These are phyloP conservation scores for Fabrea salina DNA, from an alignment of 169 alveolate genomes.

Conservation along the genomic window DNA sequence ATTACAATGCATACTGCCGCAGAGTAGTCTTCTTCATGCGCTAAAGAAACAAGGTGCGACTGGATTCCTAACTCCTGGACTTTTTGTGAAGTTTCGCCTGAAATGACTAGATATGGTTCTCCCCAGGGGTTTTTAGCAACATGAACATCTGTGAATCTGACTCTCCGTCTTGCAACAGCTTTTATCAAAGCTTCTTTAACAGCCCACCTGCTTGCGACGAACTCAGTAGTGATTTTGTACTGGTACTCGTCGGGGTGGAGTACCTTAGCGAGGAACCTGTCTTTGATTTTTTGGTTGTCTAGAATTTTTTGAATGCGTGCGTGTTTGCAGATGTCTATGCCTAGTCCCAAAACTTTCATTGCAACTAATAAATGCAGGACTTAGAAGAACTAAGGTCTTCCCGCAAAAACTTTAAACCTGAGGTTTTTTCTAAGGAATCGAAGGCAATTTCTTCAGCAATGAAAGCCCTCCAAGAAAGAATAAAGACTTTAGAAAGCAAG, in stretches of 20 bases:
- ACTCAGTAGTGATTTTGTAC: not conserved
- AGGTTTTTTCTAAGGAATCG: no score
- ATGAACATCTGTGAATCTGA: not conserved
- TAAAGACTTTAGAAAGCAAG: no score
- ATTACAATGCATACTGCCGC: conserved; percentile 17
- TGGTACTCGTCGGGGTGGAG: not conserved
- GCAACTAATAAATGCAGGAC: no score
- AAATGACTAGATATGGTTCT: not conserved
- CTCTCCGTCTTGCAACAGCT: not conserved
- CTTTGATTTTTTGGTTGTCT: not conserved
- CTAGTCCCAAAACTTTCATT: conserved; percentile 21
- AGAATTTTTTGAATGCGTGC: not conserved
- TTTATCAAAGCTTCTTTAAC: conserved; percentile 28
- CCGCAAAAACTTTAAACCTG: no score
- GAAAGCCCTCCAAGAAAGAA: no score
- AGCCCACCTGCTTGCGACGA: conserved; percentile 29
- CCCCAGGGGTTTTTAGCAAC: not conserved
- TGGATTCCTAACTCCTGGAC: not conserved
- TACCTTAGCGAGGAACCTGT: not conserved
- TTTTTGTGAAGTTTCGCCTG: not conserved
- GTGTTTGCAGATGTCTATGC: conserved; percentile 22
- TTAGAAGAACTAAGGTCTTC: no score
- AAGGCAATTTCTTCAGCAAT: no score
- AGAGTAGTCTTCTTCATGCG: conserved; percentile 25
- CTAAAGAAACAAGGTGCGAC: not conserved